Evolutionary conservation across 2,329 filamentous ascomycete genomes (phyloP).

Genomic region (Aspergillus tamarii): DNA sequence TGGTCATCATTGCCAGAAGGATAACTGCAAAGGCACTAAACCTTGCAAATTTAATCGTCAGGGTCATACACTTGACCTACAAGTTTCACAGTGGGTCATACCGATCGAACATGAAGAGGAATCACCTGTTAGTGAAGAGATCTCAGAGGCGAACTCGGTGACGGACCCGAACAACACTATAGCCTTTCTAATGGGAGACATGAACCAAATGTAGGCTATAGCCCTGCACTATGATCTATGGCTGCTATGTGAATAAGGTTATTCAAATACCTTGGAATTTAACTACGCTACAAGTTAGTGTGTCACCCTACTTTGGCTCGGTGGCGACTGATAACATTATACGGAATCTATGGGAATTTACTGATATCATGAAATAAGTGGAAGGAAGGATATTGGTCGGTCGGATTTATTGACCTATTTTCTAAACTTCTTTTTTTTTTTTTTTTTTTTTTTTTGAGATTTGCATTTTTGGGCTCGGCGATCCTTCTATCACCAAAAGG

Average conservation of each 20-base stretch:
- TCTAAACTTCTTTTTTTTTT: no score
- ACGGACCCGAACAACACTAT: slow-evolving; percentile 7
- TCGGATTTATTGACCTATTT: no score
- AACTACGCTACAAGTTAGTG: not conserved
- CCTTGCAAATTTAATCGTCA: slow-evolving; percentile 34
- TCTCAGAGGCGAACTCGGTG: slow-evolving; percentile 5
- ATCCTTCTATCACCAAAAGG: not conserved
- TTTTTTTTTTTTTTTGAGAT: no score
- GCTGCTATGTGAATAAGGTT: not conserved
- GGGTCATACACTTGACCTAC: slow-evolving; percentile 31
- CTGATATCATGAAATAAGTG: not conserved
- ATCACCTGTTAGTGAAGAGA: slow-evolving; percentile 5
- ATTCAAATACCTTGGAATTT: not conserved
- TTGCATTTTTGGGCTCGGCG: no score
- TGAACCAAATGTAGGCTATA: not conserved
- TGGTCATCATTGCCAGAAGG: slow-evolving; percentile 49
- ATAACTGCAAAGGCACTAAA: slow-evolving; percentile 35
- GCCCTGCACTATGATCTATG: not conserved
- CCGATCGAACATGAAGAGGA: slow-evolving; percentile 22
- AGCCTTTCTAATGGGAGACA: slow-evolving; percentile 4
- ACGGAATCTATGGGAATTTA: not conserved
- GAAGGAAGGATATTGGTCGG: no score
- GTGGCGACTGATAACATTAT: not conserved
- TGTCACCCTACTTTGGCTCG: no score
- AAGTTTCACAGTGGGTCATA: slow-evolving; percentile 26